Evolutionary conservation across 257 asterid species (phyloP).

Genomic region (Capsicum baccatum): DNA sequence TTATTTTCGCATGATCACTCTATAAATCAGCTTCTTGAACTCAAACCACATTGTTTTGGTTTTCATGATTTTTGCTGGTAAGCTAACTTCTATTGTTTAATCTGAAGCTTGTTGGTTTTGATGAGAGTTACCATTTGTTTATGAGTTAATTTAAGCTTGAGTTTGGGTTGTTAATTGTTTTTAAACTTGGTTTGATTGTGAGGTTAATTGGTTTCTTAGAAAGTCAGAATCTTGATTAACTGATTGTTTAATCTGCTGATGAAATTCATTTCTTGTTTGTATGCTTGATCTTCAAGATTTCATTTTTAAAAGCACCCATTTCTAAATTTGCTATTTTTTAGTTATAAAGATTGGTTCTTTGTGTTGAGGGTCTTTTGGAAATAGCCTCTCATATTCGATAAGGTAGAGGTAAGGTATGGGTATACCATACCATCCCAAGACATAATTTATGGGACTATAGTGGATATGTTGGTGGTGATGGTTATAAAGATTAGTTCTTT

Average conservation of each 20-base stretch:
- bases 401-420: too few species aligned
- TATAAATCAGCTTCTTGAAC: too few species aligned
- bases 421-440: too few species aligned
- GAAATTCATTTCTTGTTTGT: conserved; percentile 32
- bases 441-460: too few species aligned
- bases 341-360: conserved; percentile 14
- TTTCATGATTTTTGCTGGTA: neutral
- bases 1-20: too few species aligned
- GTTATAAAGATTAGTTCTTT: conserved; percentile 14
- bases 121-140: neutral
- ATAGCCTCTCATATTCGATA: too few species aligned
- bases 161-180: neutral
- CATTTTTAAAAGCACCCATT: neutral
- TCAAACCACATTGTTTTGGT: neutral
- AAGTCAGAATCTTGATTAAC: conserved; percentile 11
- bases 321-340: neutral
- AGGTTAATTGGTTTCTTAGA: conserved; percentile 15
- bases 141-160: neutral
- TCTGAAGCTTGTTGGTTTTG: neutral
- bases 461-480: neutral
- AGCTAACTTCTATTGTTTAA: neutral
- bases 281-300: conserved; percentile 8
- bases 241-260: neutral
- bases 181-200: neutral
- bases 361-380: too few species aligned